Conservation (phyloP, 2,329 filamentous ascomycete genomes). For the Trichophyton verrucosum region DNA sequence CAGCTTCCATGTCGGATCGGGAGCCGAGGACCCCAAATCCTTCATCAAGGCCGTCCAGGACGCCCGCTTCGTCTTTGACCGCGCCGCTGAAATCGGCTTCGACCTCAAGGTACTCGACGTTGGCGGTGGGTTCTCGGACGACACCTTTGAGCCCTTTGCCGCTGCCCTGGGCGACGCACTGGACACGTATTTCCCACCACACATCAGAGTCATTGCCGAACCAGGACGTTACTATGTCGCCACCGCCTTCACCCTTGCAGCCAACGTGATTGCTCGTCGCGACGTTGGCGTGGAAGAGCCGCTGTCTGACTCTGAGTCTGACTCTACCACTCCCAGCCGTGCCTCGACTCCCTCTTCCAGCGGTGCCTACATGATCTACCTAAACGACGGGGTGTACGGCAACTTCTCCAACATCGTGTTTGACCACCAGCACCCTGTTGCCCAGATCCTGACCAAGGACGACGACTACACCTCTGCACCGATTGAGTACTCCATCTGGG, state of each 20-base stretch:
- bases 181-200: slow-evolving; percentile 74
- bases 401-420: slow-evolving; percentile 99
- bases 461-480: slow-evolving; percentile 44
- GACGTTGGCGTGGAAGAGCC: slow-evolving; percentile 42
- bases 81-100: slow-evolving; percentile 64
- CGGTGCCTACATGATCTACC: slow-evolving; percentile 81
- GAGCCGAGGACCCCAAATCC: slow-evolving; percentile 81
- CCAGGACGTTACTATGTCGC: slow-evolving; percentile 94
- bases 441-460: slow-evolving; percentile 60
- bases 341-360: slow-evolving; percentile 30
- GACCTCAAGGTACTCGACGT: slow-evolving; percentile 80
- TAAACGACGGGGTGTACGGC: slow-evolving; percentile 95
- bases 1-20: slow-evolving; percentile 95
- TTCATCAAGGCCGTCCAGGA: slow-evolving; percentile 87
- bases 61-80: slow-evolving; percentile 77
- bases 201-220: slow-evolving; percentile 82
- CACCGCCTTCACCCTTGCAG: slow-evolving; percentile 84
- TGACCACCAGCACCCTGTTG: slow-evolving; percentile 84
- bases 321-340: slow-evolving; percentile 38
- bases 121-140: slow-evolving; percentile 81
- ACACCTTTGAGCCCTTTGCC: slow-evolving; percentile 87
- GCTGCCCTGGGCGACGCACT: slow-evolving; percentile 64
- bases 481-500: slow-evolving; percentile 92
- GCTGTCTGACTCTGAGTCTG: slow-evolving; percentile 12
- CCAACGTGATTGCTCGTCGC: slow-evolving; percentile 90